Evolutionary conservation across 305 asterid genomes (phyloP).

Genomic region (Fraxinus xanthoxyloides): DNA sequence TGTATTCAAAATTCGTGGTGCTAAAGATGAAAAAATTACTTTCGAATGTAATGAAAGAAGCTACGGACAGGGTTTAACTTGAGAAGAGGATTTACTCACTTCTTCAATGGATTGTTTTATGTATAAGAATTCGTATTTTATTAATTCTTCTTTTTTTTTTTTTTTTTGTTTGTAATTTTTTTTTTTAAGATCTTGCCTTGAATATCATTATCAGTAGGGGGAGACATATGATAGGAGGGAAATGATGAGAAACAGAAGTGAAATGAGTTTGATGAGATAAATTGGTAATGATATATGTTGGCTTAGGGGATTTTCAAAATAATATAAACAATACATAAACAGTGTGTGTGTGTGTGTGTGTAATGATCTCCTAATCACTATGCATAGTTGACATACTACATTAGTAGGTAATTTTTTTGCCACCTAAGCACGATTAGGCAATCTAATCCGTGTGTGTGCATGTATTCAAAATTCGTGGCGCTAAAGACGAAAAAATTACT

Average conservation of each 20-base stretch:
- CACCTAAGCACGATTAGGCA: neutral
- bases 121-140: neutral
- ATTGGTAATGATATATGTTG: neutral
- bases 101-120: neutral
- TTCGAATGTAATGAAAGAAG: neutral
- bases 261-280: neutral
- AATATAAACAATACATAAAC: neutral
- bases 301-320: neutral
- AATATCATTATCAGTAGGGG: no score
- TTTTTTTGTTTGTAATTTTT: no score
- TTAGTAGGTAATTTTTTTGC: neutral
- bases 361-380: neutral
- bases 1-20: neutral
- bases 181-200: no score
- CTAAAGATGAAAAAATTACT: neutral
- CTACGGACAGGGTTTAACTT: neutral
- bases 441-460: no score
- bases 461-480: neutral
- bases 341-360: neutral
- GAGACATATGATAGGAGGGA: neutral
- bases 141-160: neutral
- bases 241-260: neutral
- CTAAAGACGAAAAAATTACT: neutral
- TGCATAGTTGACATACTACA: neutral
- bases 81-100: neutral